phyloP scores from a whole-genome alignment of 768 basidiomycete genomes.

The Psilocybe tampanensis region DNA sequence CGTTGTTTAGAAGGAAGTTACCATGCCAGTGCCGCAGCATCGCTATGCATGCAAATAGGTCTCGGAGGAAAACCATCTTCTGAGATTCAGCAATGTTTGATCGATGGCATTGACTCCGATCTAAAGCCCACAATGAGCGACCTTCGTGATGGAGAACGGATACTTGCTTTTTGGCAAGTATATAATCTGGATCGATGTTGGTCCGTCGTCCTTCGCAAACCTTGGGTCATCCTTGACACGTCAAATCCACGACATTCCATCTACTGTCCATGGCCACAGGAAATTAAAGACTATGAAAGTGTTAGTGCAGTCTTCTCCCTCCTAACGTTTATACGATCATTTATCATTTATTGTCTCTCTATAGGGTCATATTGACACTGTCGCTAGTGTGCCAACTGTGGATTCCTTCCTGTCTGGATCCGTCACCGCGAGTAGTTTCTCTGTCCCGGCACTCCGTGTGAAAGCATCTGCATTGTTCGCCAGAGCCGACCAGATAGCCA shows the following conservation, averaged over 20 bases:
- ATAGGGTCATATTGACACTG: conserved; percentile 62
- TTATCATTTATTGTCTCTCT: conserved; percentile 14
- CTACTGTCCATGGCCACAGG: conserved; percentile 77
- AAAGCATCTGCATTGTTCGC: conserved; percentile 81
- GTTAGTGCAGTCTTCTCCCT: conserved; percentile 46
- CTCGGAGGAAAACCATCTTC: conserved; percentile 51
- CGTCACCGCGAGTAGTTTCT: conserved; percentile 58
- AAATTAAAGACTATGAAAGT: conserved; percentile 69
- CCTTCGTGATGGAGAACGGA: conserved; percentile 69
- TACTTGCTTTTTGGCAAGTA: conserved; percentile 83
- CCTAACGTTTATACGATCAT: no score
- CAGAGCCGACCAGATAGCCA: conserved; percentile 61
- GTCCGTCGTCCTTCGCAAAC: conserved; percentile 74
- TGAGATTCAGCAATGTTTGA: conserved; percentile 36
- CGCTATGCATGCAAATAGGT: conserved; percentile 73
- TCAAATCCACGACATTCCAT: conserved; percentile 59
- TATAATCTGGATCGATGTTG: conserved; percentile 81
- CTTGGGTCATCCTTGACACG: conserved; percentile 66
- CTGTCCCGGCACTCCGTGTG: conserved; percentile 63
- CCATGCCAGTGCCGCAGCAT: conserved; percentile 73
- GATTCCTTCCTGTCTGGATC: conserved; percentile 65
- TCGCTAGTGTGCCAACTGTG: conserved; percentile 58
- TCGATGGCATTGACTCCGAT: conserved; percentile 41
- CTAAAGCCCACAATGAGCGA: conserved; percentile 61
- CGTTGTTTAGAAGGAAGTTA: conserved; percentile 78